Base-by-base conservation (phyloP, 2,329 filamentous ascomycete genomes). In the Hysterium pulicare region DNA sequence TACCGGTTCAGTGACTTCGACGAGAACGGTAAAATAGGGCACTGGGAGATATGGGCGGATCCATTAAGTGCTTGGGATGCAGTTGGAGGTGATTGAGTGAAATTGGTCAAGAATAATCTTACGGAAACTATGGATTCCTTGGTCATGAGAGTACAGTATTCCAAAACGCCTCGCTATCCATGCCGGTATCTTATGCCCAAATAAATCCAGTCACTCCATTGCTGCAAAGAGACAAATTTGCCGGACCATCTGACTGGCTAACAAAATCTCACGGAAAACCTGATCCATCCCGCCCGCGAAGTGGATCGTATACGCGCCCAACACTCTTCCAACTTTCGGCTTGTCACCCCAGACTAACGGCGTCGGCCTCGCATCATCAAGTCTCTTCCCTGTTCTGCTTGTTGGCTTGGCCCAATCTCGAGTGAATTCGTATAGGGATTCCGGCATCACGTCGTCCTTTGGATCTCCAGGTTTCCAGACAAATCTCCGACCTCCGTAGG, bases 31-130 rank as follows among this genome's bases (percentile, higher is more conserved):
- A 66, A 48, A 53, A 65, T 71, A 46, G 68, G 66, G 21, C 58
- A 64, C 49, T 70, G 67, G 66, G 67, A 72, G 51, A 68, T 71
- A 38, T 72, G 69, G 68, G 68, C 66, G 11, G 69, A 72, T 59
- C 66, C 66, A 10, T 48, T 70, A 42, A 69, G 64, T 46, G 69
- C 69, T 24, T 71, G 67, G 68, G 57, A 61, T 20, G 69, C 67
- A 42, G 66, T 62, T 47, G 58, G 50, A 24, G 19, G 26, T 31
- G 35, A 38, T 38, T 38, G 15, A 34, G 13, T 38, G 35, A 4
- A 23, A 15, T 6, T 22, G 35, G 23, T 38, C 13, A 38, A 13
- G 22, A 3, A 5, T 16, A 16, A 16, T 11, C 6, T 7, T 34
- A 34, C 19, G 33, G n/a, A 15, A 34, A 34, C 10, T 13, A 34